Evolutionary conservation across 495 filamentous ascomycete species (phyloP), one percentile per base, ranked within the genome.

Genomic region (Astrothelium subdiscretum): DNA sequence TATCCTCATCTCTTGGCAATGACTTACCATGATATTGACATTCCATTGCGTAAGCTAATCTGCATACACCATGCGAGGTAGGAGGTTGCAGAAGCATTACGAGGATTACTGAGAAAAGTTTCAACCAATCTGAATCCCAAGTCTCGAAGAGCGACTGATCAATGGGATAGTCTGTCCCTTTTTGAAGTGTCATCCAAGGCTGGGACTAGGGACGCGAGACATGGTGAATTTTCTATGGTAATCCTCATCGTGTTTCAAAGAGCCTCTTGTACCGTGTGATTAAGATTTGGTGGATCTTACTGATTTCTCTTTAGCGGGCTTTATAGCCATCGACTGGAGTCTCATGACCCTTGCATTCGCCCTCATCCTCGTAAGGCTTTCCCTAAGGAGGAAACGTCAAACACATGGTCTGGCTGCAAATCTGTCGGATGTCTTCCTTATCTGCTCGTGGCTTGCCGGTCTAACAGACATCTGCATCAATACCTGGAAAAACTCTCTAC

Each of bases 271-370:
- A 8, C n/a, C 43, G 5, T 48, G n/a, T 18, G 11, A n/a, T 18
- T 12, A 18, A 54, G 24, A 29, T 54, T 8, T 29, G 8, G 4
- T 15, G 24, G 12, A 29, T 27, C 24, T 27, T 29, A 29, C 31
- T 43, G 24, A 52, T 42, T 32, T 27, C n/a, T 18, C 54, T 32
- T 29, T 60, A 70, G 72, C 66, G 44, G 70, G 66, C 35, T 74
- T 73, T 60, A 73, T 74, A 57, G 70, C 67, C 18, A 65, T 73
- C n/a, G 71, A 72, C 65, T 74, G 72, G 66, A 57, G 63, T 18
- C 67, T 70, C 31, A 67, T 74, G 67, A 69, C 68, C n/a, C 26
- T 74, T 13, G 68, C 71, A 31, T 58, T 73, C 18, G 67, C 72
- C 61, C 69, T 68, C 1, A 69, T 74, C 58, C 32, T 70, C 29